Conservation (phyloP, 495 filamentous ascomycete species). For the Endocarpon pusillum region DNA sequence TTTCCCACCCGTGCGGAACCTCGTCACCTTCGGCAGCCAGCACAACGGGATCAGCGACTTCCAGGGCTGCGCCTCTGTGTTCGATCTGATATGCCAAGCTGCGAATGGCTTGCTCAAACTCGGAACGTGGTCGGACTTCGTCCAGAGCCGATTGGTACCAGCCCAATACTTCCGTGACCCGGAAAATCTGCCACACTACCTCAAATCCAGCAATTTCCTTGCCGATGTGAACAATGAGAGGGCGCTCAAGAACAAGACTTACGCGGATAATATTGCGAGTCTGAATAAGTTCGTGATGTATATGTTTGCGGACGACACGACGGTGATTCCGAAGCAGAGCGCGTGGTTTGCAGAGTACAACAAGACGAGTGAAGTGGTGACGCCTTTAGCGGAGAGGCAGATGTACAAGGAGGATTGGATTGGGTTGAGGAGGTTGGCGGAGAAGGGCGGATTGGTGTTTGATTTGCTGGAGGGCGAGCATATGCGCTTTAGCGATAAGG, state of each 20-base stretch:
- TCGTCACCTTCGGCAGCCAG: slow-evolving; percentile 84
- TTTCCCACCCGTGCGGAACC: slow-evolving; percentile 54
- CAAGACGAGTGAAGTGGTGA: slow-evolving; percentile 41
- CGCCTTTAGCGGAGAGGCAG: slow-evolving; percentile 46
- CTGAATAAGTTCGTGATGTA: slow-evolving; percentile 77
- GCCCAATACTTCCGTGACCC: slow-evolving; percentile 90
- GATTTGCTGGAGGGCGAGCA: slow-evolving; percentile 51
- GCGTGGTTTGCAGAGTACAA: slow-evolving; percentile 85
- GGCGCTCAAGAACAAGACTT: slow-evolving; percentile 48
- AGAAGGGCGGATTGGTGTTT: slow-evolving; percentile 65
- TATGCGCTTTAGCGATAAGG: slow-evolving; percentile 60
- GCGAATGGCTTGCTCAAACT: slow-evolving; percentile 53
- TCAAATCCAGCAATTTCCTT: slow-evolving; percentile 78
- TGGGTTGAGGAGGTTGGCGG: slow-evolving; percentile 65
- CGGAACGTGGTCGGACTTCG: slow-evolving; percentile 59
- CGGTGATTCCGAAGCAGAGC: slow-evolving; percentile 80
- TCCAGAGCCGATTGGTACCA: slow-evolving; percentile 67
- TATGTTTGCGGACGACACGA: slow-evolving; percentile 73
- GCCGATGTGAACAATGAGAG: slow-evolving; percentile 98
- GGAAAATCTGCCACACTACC: slow-evolving; percentile 49
- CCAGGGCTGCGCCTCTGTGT: slow-evolving; percentile 37
- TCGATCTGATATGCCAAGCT: slow-evolving; percentile 65
- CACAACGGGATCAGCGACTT: slow-evolving; percentile 89
- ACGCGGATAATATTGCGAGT: slow-evolving; percentile 49
- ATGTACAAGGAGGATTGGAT: slow-evolving; percentile 92